These are phyloP conservation scores for Hypoxylon perforatum DNA, from an alignment of 495 filamentous ascomycete species.

Conservation along the genomic window DNA sequence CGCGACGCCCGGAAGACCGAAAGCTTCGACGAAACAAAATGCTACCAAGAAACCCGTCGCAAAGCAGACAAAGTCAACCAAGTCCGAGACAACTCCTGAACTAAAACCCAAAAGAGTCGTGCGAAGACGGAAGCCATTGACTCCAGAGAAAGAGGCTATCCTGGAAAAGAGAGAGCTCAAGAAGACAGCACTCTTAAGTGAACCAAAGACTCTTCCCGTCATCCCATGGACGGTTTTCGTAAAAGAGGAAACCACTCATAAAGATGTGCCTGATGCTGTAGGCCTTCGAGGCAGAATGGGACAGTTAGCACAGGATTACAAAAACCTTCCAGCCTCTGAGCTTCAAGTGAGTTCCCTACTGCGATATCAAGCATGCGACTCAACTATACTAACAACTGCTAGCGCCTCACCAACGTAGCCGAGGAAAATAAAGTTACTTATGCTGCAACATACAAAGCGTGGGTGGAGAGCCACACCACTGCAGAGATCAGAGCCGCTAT, in stretches of 20 bases:
- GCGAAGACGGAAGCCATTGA: conserved; percentile 28
- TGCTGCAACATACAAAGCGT: conserved; percentile 61
- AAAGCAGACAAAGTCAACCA: conserved; percentile 32
- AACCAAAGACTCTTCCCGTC: conserved; percentile 27
- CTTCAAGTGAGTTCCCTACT: conserved; percentile 44
- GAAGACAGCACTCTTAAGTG: conserved; percentile 42
- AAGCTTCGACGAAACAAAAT: conserved; percentile 29
- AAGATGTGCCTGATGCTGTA: neutral
- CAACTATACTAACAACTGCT: conserved; percentile 17
- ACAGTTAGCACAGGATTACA: conserved; percentile 33
- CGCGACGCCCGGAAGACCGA: conserved; percentile 33
- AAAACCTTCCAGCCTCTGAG: conserved; percentile 42
- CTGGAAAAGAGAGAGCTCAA: conserved; percentile 37
- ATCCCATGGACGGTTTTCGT: conserved; percentile 39
- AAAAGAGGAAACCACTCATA: conserved; percentile 14
- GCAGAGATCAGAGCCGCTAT: conserved; percentile 72
- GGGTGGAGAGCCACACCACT: conserved; percentile 68
- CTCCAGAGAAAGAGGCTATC: conserved; percentile 35
- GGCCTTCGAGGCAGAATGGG: conserved; percentile 1
- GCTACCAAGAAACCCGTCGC: conserved; percentile 37
- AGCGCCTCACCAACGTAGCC: conserved; percentile 59
- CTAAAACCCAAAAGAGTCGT: conserved; percentile 20
- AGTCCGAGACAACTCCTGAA: conserved; percentile 30
- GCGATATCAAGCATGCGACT: neutral
- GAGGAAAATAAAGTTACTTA: conserved; percentile 60